A percentile compares a stretch with the other conserved stretches of the same genome.
Conservation (phyloP, 176 grass and related monocot species). For the Triticum turgidum region DNA sequence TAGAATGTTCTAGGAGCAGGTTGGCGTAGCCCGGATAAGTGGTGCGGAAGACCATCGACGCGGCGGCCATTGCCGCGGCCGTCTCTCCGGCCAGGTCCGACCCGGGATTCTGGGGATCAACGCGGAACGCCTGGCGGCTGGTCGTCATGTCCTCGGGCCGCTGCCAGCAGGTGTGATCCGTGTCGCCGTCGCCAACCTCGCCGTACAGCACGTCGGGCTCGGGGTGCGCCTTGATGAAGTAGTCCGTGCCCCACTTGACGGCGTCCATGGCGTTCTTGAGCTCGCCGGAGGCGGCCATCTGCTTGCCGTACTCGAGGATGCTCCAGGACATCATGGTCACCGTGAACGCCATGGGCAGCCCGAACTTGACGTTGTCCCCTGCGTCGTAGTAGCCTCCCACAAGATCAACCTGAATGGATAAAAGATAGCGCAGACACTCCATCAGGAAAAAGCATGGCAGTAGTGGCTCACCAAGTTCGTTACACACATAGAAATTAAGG, state of each 20-base stretch:
- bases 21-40: slow-evolving; percentile 59
- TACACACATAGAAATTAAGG: background rate
- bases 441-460: background rate
- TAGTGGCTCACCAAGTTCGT: background rate
- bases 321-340: slow-evolving; percentile 97
- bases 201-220: slow-evolving; percentile 85
- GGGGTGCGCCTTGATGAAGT: slow-evolving; percentile 95
- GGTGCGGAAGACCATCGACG: slow-evolving; percentile 59
- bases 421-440: background rate
- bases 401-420: slow-evolving; percentile 60
- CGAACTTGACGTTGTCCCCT: slow-evolving; percentile 92
- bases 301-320: slow-evolving; percentile 82
- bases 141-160: slow-evolving; percentile 94
- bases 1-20: slow-evolving; percentile 70
- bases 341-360: slow-evolving; percentile 92
- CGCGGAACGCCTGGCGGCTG: slow-evolving; percentile 72
- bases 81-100: slow-evolving; percentile 93
- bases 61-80: slow-evolving; percentile 74
- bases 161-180: slow-evolving; percentile 91
- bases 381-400: slow-evolving; percentile 95
- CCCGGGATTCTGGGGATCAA: slow-evolving; percentile 71
- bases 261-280: slow-evolving; percentile 86
- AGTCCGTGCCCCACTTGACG: slow-evolving; percentile 92
- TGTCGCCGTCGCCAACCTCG: slow-evolving; percentile 89
- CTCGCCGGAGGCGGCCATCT: slow-evolving; percentile 71